phyloP scores from a whole-genome alignment of 1,284 basidiomycete species.

The Microbotryum saponariae region DNA sequence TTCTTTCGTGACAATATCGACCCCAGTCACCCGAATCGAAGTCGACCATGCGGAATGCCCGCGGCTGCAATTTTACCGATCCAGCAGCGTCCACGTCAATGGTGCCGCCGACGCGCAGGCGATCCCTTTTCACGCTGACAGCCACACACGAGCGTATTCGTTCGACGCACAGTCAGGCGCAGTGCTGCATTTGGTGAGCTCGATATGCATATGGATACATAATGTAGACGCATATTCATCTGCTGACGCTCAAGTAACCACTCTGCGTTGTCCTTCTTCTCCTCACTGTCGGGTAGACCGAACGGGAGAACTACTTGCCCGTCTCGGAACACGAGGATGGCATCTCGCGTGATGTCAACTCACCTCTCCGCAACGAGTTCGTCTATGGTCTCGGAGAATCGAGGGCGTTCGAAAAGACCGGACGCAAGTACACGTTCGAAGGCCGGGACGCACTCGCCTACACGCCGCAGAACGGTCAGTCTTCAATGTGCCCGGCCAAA shows the following conservation, averaged over 20 bases:
- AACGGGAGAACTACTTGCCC: constrained; percentile 26
- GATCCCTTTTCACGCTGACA: constrained; percentile 17
- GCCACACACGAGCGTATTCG: constrained; percentile 19
- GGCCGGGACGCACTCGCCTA: constrained; percentile 24
- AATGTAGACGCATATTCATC: neutral
- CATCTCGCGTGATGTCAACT: neutral
- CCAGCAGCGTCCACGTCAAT: neutral
- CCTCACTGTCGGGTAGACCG: constrained; percentile 8
- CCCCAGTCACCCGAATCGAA: neutral
- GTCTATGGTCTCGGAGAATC: constrained; percentile 29
- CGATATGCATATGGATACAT: neutral
- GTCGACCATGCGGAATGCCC: constrained; percentile 1
- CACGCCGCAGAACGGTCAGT: constrained; percentile 22
- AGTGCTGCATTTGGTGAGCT: constrained; percentile 18
- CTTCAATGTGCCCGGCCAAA: constrained; percentile 1
- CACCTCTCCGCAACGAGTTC: constrained; percentile 21
- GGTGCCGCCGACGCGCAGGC: neutral
- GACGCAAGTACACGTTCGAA: constrained; percentile 25
- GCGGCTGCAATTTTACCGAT: constrained; percentile 1
- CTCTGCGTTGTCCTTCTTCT: neutral
- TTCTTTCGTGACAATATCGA: neutral
- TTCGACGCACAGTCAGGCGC: constrained; percentile 19
- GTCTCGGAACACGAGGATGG: constrained; percentile 14
- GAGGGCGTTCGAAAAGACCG: constrained; percentile 22
- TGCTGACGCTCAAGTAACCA: neutral